phyloP scores from a whole-genome alignment of 2,329 filamentous ascomycete genomes.

The Lachnellula willkommii region DNA sequence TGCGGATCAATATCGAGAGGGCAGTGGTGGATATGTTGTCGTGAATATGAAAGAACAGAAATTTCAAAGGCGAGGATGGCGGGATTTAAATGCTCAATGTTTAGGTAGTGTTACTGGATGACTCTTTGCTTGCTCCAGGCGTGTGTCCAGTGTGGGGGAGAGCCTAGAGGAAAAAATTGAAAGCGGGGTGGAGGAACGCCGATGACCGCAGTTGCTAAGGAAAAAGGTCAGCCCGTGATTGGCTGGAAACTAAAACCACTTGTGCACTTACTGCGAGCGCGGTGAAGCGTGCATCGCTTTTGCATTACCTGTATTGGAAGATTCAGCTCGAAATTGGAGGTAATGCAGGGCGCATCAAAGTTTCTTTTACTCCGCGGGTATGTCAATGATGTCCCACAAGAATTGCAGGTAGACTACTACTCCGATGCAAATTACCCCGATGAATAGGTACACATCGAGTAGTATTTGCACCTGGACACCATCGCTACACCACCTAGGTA shows the following conservation, averaged over 20 bases:
- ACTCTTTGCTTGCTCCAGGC: neutral
- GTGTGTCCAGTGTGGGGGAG: neutral
- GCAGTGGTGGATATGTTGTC: neutral
- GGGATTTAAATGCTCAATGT: neutral
- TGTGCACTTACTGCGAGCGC: too few species aligned
- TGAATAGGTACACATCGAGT: neutral
- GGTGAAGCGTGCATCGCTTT: too few species aligned
- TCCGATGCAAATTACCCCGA: too few species aligned
- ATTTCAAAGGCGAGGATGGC: neutral
- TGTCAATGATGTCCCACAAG: too few species aligned
- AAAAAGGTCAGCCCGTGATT: neutral
- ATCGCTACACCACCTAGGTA: neutral
- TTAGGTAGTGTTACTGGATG: neutral
- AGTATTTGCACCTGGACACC: neutral
- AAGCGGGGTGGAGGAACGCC: neutral
- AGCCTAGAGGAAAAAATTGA: neutral
- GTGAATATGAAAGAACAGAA: neutral
- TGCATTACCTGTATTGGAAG: too few species aligned
- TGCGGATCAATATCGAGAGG: neutral
- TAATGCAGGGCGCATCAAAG: too few species aligned
- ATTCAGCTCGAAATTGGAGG: too few species aligned
- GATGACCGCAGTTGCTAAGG: neutral
- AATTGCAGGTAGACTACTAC: too few species aligned
- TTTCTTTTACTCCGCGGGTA: too few species aligned
- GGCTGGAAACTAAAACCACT: too few species aligned